Base-by-base conservation (phyloP, 768 basidiomycete genomes). In the Trametes villosa region DNA sequence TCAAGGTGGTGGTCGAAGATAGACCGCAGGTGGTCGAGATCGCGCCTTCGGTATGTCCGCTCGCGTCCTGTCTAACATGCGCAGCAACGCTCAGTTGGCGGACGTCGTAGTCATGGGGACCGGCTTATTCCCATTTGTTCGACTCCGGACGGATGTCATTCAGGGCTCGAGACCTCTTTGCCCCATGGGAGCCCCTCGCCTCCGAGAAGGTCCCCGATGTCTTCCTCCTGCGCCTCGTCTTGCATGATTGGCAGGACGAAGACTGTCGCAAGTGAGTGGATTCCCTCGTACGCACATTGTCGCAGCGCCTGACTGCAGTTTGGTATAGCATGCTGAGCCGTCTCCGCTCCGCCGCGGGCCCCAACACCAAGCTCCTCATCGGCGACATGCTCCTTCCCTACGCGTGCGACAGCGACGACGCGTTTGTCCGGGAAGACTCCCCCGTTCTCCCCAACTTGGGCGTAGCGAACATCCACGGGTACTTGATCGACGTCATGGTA, bases 281-380 rank as follows among this genome's bases (percentile, higher is more conserved):
- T 27, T 15, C 15, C 4, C 40, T 42, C 15, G 2, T 0, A 0
- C 15, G 7, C 0, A 12, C 22, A 1, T 2, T 2, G 3, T 22
- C 17, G 17, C 13, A 8, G 79, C 90, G 40, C 86, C 83, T 1
- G 88, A 91, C 65, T 86, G 83, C 59, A 77, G 89, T n/a, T 18
- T 6, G 12, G n/a, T 33, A 4, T 40, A 64, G 62, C 20, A 64
- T 64, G 18, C 38, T 64, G 9, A 24, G 29, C 9, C 38, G 30
- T 1, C 62, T 64, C 27, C 62, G 62, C 33, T 40, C 46, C 1
- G 62, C 57, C 15, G 62, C 62, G 3, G 57, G 62, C 1, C 53
- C 57, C 0, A 49, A 55, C 47, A 64, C 62, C 15, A 64, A 64
- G 49, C 53, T 64, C 9, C 41, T 64, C 22, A 57, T 64, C 27